Conservation (phyloP, 345 rosid species). For the Lepidium aucheri region DNA sequence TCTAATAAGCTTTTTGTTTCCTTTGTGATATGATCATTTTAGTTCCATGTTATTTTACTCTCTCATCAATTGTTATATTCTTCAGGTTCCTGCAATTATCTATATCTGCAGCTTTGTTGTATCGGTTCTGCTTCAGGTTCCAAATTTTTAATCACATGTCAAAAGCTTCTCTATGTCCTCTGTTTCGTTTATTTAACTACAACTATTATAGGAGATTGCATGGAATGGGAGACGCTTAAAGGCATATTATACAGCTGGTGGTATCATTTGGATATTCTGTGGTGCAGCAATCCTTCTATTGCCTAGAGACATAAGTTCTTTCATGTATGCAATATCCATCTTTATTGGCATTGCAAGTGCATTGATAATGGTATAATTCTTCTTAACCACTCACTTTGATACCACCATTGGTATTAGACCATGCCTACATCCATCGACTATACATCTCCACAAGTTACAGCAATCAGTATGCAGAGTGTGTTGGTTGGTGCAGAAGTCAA, state of each 20-base stretch:
- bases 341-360: slow-evolving; percentile 82
- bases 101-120: slow-evolving; percentile 79
- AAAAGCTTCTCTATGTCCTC: neutral
- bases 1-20: neutral
- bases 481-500: slow-evolving; percentile 71
- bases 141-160: neutral
- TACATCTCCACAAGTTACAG: slow-evolving; percentile 51
- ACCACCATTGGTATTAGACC: neutral
- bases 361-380: slow-evolving; percentile 59
- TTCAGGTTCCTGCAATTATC: slow-evolving; percentile 87
- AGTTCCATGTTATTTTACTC: neutral
- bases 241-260: slow-evolving; percentile 81
- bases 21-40: neutral
- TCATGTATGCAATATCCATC: slow-evolving; percentile 56
- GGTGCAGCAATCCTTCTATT: slow-evolving; percentile 65
- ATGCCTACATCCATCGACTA: neutral
- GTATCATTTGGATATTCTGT: slow-evolving; percentile 76
- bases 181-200: neutral
- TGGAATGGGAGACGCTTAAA: slow-evolving; percentile 79
- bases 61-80: slow-evolving; percentile 1
- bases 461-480: slow-evolving; percentile 86
- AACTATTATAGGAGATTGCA: slow-evolving; percentile 50
- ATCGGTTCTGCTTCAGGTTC: slow-evolving; percentile 79
- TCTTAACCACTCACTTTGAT: neutral
- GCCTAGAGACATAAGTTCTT: slow-evolving; percentile 47